Percentiles rank a stretch among this genome's conserved stretches.
phyloP scores from a whole-genome alignment of 1,284 basidiomycete species.

The Microbotryomycetes sp. region DNA sequence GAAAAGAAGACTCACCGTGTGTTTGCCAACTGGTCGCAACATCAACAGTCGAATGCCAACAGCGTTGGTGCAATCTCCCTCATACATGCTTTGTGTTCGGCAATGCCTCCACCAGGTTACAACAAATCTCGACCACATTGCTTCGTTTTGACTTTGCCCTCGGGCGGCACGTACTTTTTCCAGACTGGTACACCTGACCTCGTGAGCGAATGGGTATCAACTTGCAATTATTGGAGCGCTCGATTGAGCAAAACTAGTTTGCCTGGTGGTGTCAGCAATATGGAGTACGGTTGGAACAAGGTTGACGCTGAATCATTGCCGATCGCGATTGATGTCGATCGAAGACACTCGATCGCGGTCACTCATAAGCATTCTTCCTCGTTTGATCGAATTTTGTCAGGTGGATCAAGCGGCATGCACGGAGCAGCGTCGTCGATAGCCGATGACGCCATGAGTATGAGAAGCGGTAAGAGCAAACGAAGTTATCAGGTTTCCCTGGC shows the following conservation, averaged over 20 bases:
- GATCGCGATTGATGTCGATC: no score
- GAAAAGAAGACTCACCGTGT: neutral
- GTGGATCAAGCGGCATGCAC: no score
- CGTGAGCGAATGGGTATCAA: constrained; percentile 94
- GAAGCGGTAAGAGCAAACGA: constrained; percentile 27
- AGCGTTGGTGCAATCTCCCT: constrained; percentile 72
- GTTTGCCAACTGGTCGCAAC: constrained; percentile 9
- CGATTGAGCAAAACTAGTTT: constrained; percentile 87
- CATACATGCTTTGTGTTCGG: constrained; percentile 79
- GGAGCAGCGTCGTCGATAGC: constrained; percentile 16
- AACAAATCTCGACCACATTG: constrained; percentile 82
- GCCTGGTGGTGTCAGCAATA: constrained; percentile 90
- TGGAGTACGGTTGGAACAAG: constrained; percentile 98
- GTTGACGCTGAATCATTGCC: constrained; percentile 49
- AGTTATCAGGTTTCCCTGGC: constrained; percentile 2
- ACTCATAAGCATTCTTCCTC: constrained; percentile 50
- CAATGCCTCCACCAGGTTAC: constrained; percentile 85
- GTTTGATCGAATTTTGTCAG: constrained; percentile 14
- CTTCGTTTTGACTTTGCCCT: constrained; percentile 85
- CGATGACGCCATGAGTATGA: constrained; percentile 31
- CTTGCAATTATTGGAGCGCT: constrained; percentile 98
- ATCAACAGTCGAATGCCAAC: constrained; percentile 65
- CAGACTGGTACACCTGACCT: constrained; percentile 96
- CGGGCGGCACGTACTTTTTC: constrained; percentile 88
- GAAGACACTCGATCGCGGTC: constrained; percentile 50